These are phyloP conservation scores for Umbelopsis vinacea DNA, from an alignment of 192 early-diverging fungal species.

Conservation along the genomic window DNA sequence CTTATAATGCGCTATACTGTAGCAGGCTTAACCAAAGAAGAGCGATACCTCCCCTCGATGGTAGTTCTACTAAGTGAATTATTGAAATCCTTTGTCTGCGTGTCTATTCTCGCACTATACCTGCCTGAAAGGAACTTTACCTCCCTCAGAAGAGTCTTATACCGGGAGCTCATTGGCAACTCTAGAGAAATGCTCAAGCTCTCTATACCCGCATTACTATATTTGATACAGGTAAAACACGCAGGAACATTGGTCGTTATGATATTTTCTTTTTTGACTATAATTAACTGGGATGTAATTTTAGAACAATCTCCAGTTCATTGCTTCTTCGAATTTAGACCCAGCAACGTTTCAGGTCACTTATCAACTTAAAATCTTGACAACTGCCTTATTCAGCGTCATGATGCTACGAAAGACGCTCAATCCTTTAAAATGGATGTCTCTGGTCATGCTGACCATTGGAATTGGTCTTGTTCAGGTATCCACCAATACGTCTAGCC, in stretches of 20 bases:
- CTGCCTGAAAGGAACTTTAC: slow-evolving; percentile 36
- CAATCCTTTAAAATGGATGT: slow-evolving; percentile 73
- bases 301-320: slow-evolving; percentile 92
- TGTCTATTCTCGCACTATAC: slow-evolving; percentile 33
- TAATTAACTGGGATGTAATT: background rate
- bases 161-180: slow-evolving; percentile 65
- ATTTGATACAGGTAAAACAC: slow-evolving; percentile 74
- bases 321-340: slow-evolving; percentile 84
- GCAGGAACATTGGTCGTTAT: no score
- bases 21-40: slow-evolving; percentile 34
- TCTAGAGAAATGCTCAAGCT: slow-evolving; percentile 67
- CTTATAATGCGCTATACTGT: slow-evolving; percentile 92
- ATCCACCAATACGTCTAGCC: slow-evolving; percentile 47
- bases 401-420: slow-evolving; percentile 71
- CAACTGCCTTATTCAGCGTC: slow-evolving; percentile 92
- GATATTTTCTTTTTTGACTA: no score
- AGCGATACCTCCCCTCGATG: slow-evolving; percentile 75
- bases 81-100: slow-evolving; percentile 70
- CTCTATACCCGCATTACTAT: slow-evolving; percentile 88
- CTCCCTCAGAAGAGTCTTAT: slow-evolving; percentile 37
- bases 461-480: slow-evolving; percentile 90
- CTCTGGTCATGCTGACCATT: slow-evolving; percentile 78
- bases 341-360: slow-evolving; percentile 97
- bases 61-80: slow-evolving; percentile 89
- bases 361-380: slow-evolving; percentile 97